phyloP scores from a whole-genome alignment of 495 filamentous ascomycete species.

The Corynascus novoguineensis region DNA sequence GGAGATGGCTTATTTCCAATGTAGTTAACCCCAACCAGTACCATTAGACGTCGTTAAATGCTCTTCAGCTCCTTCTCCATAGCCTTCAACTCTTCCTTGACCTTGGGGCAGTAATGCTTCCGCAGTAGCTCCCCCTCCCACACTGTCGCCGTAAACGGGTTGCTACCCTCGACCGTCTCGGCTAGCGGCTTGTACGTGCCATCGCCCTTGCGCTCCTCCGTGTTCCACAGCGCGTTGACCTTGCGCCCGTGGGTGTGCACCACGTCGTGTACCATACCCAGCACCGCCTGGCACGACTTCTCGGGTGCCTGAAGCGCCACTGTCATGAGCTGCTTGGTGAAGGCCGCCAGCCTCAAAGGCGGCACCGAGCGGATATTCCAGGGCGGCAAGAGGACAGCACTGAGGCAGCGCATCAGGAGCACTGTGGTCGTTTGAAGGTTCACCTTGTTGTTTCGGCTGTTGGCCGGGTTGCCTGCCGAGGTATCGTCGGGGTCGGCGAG shows the following conservation, averaged over 20 bases:
- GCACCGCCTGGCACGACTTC: constrained; percentile 71
- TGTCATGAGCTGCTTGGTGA: constrained; percentile 86
- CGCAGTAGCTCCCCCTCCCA: constrained; percentile 91
- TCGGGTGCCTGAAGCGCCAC: constrained; percentile 80
- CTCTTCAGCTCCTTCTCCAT: constrained; percentile 56
- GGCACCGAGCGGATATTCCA: constrained; percentile 56
- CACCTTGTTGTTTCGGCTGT: constrained; percentile 56
- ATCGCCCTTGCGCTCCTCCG: constrained; percentile 81
- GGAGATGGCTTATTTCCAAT: background rate
- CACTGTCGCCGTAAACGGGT: constrained; percentile 81
- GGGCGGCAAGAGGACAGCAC: constrained; percentile 66
- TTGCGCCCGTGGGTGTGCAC: constrained; percentile 49
- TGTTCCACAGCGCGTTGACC: constrained; percentile 38
- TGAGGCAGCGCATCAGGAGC: constrained; percentile 78
- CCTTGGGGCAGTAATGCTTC: constrained; percentile 79
- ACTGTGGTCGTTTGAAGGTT: constrained; percentile 91
- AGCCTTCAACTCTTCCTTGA: constrained; percentile 65
- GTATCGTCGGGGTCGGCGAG: constrained; percentile 64
- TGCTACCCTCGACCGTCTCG: constrained; percentile 68
- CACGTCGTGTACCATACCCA: constrained; percentile 69
- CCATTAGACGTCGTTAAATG: background rate
- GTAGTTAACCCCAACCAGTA: background rate
- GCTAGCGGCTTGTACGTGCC: constrained; percentile 49
- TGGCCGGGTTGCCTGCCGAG: constrained; percentile 23
- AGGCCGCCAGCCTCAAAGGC: constrained; percentile 76